Evolutionary conservation across 2,329 filamentous ascomycete genomes (phyloP).

Genomic region (Aspergillus awamori): DNA sequence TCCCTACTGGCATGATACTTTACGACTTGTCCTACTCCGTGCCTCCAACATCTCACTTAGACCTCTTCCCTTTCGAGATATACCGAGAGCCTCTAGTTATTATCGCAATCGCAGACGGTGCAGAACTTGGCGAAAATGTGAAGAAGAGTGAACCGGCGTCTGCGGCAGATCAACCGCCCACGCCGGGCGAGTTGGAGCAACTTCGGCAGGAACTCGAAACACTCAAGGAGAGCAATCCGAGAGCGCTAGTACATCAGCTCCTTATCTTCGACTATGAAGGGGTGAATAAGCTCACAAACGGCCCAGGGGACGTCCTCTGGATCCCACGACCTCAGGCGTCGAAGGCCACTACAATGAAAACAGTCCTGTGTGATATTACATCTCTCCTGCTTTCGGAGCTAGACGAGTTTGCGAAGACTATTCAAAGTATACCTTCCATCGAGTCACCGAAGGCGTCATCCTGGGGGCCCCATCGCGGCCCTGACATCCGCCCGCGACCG

Average conservation of each 20-base stretch:
- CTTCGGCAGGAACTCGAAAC: constrained; percentile 67
- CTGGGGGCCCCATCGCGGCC: constrained; percentile 54
- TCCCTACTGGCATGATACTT: constrained; percentile 81
- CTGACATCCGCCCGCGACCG: constrained; percentile 45
- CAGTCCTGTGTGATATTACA: constrained; percentile 77
- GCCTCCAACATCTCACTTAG: constrained; percentile 76
- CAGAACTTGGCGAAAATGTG: constrained; percentile 58
- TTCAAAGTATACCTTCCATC: constrained; percentile 73
- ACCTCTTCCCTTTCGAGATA: constrained; percentile 84
- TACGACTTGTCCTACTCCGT: constrained; percentile 84
- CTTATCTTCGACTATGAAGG: constrained; percentile 75
- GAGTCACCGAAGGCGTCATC: constrained; percentile 68
- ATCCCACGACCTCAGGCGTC: constrained; percentile 70
- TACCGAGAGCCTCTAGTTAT: constrained; percentile 83
- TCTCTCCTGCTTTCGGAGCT: constrained; percentile 74
- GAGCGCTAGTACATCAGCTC: constrained; percentile 75
- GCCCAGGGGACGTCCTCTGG: constrained; percentile 66
- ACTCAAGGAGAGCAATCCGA: constrained; percentile 72
- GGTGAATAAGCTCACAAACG: constrained; percentile 57
- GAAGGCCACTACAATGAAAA: constrained; percentile 78
- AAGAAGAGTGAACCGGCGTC: constrained; percentile 18
- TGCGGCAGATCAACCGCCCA: constrained; percentile 38
- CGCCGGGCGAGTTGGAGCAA: constrained; percentile 39
- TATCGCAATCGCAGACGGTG: constrained; percentile 81
- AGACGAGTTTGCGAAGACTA: constrained; percentile 71